These are phyloP conservation scores for Komagataella pseudopastoris DNA, from an alignment of 805 yeast species.

Conservation along the genomic window DNA sequence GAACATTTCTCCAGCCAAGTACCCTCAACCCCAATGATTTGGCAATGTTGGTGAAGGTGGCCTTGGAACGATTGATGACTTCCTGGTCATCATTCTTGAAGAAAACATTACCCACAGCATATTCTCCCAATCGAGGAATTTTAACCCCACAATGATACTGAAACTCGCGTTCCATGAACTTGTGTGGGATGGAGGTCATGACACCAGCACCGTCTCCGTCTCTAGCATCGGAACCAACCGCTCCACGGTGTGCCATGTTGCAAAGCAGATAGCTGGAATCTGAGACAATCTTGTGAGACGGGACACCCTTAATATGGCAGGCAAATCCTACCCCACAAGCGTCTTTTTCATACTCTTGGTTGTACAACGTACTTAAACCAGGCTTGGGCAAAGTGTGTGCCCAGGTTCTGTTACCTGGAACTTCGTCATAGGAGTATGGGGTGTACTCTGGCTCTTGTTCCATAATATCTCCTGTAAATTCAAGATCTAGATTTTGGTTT, in stretches of 20 bases:
- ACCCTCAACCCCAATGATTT: conserved; percentile 62
- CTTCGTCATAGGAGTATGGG: conserved; percentile 53
- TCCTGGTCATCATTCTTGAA: conserved; percentile 70
- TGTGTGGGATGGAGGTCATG: conserved; percentile 84
- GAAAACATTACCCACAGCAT: conserved; percentile 90
- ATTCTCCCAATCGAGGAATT: conserved; percentile 72
- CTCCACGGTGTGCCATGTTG: conserved; percentile 98
- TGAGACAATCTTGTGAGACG: conserved; percentile 83
- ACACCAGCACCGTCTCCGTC: conserved; percentile 99
- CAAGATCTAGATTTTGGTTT: neutral
- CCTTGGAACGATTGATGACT: conserved; percentile 56
- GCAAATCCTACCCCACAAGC: conserved; percentile 99
- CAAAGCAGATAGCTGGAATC: conserved; percentile 82
- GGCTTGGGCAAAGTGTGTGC: conserved; percentile 77
- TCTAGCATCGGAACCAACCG: conserved; percentile 88
- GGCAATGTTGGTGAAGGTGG: conserved; percentile 76
- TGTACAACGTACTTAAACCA: conserved; percentile 62
- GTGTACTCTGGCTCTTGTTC: neutral
- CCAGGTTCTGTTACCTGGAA: conserved; percentile 78
- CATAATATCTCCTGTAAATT: neutral
- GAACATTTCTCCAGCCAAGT: conserved; percentile 90
- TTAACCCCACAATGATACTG: conserved; percentile 50
- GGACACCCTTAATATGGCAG: conserved; percentile 79
- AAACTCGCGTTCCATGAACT: conserved; percentile 76
- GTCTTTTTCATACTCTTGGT: conserved; percentile 89